phyloP scores from a whole-genome alignment of 2,329 filamentous ascomycete species.

The Phaeosphaeriaceae sp. region DNA sequence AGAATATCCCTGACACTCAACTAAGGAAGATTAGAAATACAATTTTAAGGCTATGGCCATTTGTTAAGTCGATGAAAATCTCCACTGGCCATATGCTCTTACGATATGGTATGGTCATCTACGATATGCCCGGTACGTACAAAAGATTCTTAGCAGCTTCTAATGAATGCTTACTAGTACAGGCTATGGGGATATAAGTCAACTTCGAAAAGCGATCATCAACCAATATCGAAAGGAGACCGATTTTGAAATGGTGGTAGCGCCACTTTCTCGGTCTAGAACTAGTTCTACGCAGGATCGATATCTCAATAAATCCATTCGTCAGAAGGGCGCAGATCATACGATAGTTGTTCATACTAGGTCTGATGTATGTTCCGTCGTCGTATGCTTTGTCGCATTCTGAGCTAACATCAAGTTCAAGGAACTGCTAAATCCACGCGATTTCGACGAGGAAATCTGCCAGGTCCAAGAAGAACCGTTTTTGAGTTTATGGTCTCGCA shows the following conservation, averaged over 20 bases:
- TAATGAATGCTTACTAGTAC: neutral
- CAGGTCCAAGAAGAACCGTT: constrained; percentile 8
- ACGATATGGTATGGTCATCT: constrained; percentile 7
- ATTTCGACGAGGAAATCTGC: neutral
- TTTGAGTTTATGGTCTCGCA: neutral
- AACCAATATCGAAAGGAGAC: constrained; percentile 14
- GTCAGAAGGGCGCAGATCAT: constrained; percentile 7
- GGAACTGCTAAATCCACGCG: constrained; percentile 3
- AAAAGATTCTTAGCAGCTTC: neutral
- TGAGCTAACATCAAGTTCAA: neutral
- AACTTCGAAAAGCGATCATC: constrained; percentile 14
- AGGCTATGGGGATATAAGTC: constrained; percentile 23
- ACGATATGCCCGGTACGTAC: constrained; percentile 21
- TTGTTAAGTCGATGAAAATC: constrained; percentile 12
- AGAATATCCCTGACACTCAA: constrained; percentile 7
- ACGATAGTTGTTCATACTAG: constrained; percentile 18
- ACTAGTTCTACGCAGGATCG: constrained; percentile 3
- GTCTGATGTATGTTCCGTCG: constrained; percentile 13
- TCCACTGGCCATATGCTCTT: constrained; percentile 17
- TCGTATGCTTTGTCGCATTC: no score
- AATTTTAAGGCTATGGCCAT: constrained; percentile 9
- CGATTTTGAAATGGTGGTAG: constrained; percentile 21
- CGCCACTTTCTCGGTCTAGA: constrained; percentile 2
- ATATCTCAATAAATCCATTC: constrained; percentile 13
- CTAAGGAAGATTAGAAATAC: neutral